These are phyloP conservation scores for Paraphaeosphaeria minitans DNA, from an alignment of 2,329 filamentous ascomycete genomes.

Conservation along the genomic window DNA sequence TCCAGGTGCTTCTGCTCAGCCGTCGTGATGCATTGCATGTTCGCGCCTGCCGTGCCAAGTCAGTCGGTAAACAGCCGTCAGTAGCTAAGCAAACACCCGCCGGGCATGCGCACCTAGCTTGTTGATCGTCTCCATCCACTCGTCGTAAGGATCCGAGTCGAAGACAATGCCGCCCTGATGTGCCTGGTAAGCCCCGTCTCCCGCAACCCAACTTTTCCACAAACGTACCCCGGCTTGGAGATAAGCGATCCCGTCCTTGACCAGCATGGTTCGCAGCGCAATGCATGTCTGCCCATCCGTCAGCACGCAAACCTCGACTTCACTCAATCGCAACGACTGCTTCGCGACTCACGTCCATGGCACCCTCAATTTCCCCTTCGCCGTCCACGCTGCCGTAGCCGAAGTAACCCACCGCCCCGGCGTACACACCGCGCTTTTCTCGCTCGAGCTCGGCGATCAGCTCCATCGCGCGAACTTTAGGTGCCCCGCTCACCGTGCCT, in stretches of 20 bases:
- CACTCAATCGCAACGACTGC: conserved; percentile 13
- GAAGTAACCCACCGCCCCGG: conserved; percentile 95
- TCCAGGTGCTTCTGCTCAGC: conserved; percentile 73
- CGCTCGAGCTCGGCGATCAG: conserved; percentile 91
- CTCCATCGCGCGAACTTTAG: conserved; percentile 97
- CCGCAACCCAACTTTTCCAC: conserved; percentile 24
- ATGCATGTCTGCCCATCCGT: conserved; percentile 60
- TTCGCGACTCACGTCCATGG: conserved; percentile 71
- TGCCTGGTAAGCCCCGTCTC: conserved; percentile 24
- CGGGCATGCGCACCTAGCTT: conserved; percentile 67
- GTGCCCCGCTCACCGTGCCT: conserved; percentile 85
- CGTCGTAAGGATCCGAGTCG: conserved; percentile 87
- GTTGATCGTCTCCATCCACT: conserved; percentile 97
- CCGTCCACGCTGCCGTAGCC: conserved; percentile 77
- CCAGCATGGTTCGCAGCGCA: conserved; percentile 87
- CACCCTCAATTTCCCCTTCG: conserved; percentile 70
- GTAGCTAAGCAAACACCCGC: conserved; percentile 11
- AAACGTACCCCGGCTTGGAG: conserved; percentile 79
- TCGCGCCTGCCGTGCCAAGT: conserved; percentile 57
- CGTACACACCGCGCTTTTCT: conserved; percentile 95
- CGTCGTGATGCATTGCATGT: conserved; percentile 83
- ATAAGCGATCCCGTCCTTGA: conserved; percentile 90
- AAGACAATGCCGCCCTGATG: conserved; percentile 44
- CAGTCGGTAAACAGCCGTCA: conserved; percentile 25
- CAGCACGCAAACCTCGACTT: conserved; percentile 15